Conservation (phyloP, 2,329 filamentous ascomycete genomes). For the Ceratocystis variospora region DNA sequence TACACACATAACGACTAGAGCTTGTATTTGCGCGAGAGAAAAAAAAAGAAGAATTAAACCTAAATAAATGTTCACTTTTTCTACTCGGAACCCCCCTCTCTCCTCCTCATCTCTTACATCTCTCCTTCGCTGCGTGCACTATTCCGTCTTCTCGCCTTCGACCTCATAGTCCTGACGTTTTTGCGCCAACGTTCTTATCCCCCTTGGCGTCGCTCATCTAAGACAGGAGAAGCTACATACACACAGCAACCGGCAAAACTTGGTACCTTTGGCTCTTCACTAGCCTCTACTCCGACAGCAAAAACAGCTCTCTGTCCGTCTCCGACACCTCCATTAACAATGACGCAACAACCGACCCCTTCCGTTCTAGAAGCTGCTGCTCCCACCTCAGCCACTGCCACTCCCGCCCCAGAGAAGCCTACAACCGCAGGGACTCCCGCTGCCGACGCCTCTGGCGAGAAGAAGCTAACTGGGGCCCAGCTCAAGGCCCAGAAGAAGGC, state of each 20-base stretch:
- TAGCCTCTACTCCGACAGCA: not conserved
- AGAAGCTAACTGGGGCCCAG: slow-evolving; percentile 59
- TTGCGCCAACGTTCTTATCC: too few species aligned
- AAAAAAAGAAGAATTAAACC: not conserved
- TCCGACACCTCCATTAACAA: not conserved
- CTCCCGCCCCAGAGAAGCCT: not conserved
- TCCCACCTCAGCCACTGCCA: not conserved
- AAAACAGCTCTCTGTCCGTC: not conserved
- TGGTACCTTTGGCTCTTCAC: not conserved
- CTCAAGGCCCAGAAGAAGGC: slow-evolving; percentile 81
- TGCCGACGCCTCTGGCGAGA: slow-evolving; percentile 25
- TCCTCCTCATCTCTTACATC: not conserved
- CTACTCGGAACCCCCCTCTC: not conserved
- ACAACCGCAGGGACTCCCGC: slow-evolving; percentile 1
- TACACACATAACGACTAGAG: not conserved
- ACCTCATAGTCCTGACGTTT: too few species aligned
- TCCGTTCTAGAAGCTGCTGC: not conserved
- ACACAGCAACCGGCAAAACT: too few species aligned
- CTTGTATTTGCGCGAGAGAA: not conserved
- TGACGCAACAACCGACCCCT: slow-evolving; percentile 12
- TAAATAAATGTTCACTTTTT: not conserved
- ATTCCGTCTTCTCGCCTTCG: too few species aligned
- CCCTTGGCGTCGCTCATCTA: too few species aligned
- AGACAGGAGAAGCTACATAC: too few species aligned
- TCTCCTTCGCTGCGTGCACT: not conserved